Evolutionary conservation across 371 early-diverging fungal species (phyloP).

Genomic region (Mortierella sp.): DNA sequence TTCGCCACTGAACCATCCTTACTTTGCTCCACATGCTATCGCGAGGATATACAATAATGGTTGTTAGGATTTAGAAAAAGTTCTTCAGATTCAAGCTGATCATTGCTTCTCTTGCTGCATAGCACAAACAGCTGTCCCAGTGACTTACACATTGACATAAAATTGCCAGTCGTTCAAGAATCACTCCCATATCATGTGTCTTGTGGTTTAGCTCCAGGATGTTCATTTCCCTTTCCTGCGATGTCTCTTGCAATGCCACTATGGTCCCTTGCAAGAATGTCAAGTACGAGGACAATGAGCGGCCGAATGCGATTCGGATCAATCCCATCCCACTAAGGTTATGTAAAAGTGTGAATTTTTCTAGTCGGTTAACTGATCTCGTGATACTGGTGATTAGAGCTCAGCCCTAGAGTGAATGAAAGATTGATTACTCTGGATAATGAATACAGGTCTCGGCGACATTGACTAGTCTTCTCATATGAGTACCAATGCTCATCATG

Average conservation of each 20-base stretch:
- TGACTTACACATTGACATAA: slow-evolving; percentile 50
- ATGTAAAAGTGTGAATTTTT: not conserved
- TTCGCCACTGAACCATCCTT: slow-evolving; percentile 1
- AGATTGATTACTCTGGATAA: slow-evolving; percentile 51
- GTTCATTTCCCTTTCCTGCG: slow-evolving; percentile 15
- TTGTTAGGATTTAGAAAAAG: not conserved
- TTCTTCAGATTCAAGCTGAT: too few species aligned
- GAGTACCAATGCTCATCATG: slow-evolving; percentile 57
- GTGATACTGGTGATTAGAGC: too few species aligned
- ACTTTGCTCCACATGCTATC: slow-evolving; percentile 31
- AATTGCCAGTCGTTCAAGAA: slow-evolving; percentile 42
- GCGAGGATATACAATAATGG: not conserved
- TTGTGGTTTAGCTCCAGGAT: slow-evolving; percentile 59
- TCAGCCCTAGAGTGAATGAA: not conserved
- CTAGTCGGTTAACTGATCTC: not conserved
- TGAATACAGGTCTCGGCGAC: slow-evolving; percentile 54
- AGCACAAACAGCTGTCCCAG: not conserved
- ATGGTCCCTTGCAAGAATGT: slow-evolving; percentile 59
- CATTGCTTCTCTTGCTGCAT: too few species aligned
- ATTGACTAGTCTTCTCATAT: slow-evolving; percentile 51
- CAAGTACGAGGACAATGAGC: slow-evolving; percentile 59
- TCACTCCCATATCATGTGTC: slow-evolving; percentile 32
- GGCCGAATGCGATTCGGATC: slow-evolving; percentile 63
- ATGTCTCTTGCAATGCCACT: slow-evolving; percentile 38
- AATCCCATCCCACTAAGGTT: slow-evolving; percentile 58